Base-by-base conservation (phyloP, 768 basidiomycete genomes). In the Amanita fuliginea region DNA sequence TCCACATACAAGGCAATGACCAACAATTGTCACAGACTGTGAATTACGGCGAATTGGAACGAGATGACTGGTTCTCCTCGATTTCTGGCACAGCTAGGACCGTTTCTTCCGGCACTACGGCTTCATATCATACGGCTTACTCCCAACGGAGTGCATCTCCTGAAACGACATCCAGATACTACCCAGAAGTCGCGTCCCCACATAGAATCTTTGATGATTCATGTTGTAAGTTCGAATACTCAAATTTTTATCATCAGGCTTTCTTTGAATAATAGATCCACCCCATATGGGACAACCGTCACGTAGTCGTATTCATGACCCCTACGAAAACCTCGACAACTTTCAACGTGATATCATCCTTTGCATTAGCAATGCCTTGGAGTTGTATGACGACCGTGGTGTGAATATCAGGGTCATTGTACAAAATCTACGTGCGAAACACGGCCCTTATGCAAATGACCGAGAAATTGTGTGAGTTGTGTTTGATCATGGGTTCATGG, bases 301-400 rank as follows among this genome's bases (percentile, higher is more conserved):
- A 28, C 5, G 16, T 47, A 21, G 46, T 24, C 26, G 1, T 40
- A 30, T 36, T 44, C 21, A 26, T 34, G 59, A 63, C 49, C 59
- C 60, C 7, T 59, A 57, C 30, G 56, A 56, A 21, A 47, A 53
- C 24, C 52, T 63, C 11, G 41, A 53, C 7, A 55, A 30, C 11
- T 33, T 63, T 22, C 53, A 61, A 36, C 54, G 59, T 42, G 56
- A 58, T 7, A 60, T 63, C 39, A 51, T 63, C 19, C 51, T 59
- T 9, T 56, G 54, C 33, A 56, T 57, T 13, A 37, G 16, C 21
- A 46, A 44, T 26, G 41, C 35, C 41, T 37, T 37, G 8, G 28
- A 30, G n/a, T 24, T 33, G 36, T 22, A 5, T 40, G 36, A 53
- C 52, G 42, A 46, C 24, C 5, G 26, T 26, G 59, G 59, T 19